Conservation (phyloP, 2,329 filamentous ascomycete genomes). For the Dactylonectria macrodidyma region DNA sequence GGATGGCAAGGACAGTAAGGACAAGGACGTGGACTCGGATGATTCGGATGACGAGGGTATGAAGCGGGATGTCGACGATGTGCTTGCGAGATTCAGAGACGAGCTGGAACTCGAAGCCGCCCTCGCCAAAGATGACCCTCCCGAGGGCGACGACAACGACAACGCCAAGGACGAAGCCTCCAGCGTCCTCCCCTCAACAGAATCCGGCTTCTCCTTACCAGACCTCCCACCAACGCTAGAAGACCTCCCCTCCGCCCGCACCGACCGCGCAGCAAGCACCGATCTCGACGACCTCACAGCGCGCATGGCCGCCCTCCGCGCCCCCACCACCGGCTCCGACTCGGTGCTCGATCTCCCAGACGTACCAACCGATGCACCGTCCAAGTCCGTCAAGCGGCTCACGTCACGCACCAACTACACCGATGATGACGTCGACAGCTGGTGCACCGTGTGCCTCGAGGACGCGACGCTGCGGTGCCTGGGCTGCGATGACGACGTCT, state of each 20-base stretch:
- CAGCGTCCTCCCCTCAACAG: conserved; percentile 11
- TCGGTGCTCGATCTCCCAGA: conserved; percentile 61
- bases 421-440: conserved; percentile 81
- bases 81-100: conserved; percentile 63
- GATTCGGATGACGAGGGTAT: conserved; percentile 68
- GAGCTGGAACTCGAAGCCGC: conserved; percentile 58
- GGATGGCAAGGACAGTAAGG: conserved; percentile 18
- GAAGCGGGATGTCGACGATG: conserved; percentile 59
- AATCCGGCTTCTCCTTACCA: conserved; percentile 58
- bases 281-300: conserved; percentile 63
- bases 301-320: conserved; percentile 67
- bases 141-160: conserved; percentile 17
- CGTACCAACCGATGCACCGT: conserved; percentile 65
- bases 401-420: conserved; percentile 64
- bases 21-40: conserved; percentile 48
- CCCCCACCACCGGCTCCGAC: conserved; percentile 48
- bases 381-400: conserved; percentile 56
- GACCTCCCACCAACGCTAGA: conserved; percentile 61
- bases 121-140: conserved; percentile 33
- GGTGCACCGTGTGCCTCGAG: conserved; percentile 88
- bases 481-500: conserved; percentile 80
- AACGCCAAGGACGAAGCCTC: conserved; percentile 23
- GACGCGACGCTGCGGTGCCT: conserved; percentile 81
- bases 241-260: conserved; percentile 50
- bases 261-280: conserved; percentile 42